Conservation (phyloP, 257 asterid species). For the Linderniella brevidens region DNA sequence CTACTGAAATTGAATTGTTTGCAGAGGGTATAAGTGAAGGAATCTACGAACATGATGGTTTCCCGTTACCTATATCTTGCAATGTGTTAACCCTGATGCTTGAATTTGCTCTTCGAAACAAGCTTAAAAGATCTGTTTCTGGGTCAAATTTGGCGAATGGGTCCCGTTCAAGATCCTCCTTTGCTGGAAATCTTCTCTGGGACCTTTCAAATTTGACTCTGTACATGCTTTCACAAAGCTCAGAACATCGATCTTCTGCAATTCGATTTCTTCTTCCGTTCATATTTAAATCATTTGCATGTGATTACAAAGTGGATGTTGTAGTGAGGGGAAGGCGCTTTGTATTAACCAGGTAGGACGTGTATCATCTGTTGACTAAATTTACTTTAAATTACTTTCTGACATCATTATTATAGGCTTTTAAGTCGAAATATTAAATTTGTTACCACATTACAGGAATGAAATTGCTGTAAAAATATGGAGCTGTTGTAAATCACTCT, state of each 20-base stretch:
- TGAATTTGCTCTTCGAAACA: constrained; percentile 31
- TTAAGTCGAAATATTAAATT: constrained; percentile 8
- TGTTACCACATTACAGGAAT: background rate
- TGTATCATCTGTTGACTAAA: constrained; percentile 7
- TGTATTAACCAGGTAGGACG: constrained; percentile 43
- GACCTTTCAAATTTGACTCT: constrained; percentile 42
- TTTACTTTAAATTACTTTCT: background rate
- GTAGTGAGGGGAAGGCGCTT: constrained; percentile 30
- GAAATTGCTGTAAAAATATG: constrained; percentile 28
- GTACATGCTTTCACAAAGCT: constrained; percentile 19
- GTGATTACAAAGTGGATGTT: constrained; percentile 25
- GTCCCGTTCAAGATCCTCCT: constrained; percentile 10
- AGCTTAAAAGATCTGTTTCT: constrained; percentile 13
- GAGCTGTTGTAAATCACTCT: constrained; percentile 57
- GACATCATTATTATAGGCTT: constrained; percentile 1
- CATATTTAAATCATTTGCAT: constrained; percentile 41
- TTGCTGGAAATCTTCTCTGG: constrained; percentile 68
- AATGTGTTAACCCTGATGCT: constrained; percentile 11
- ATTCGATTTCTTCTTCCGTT: constrained; percentile 57
- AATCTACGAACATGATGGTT: constrained; percentile 17
- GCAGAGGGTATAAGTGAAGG: constrained; percentile 15
- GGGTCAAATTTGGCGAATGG: constrained; percentile 17
- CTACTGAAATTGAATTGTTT: constrained; percentile 16
- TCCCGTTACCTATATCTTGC: constrained; percentile 49
- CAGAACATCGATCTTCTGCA: constrained; percentile 66